Evolutionary conservation across 768 basidiomycete species (phyloP).

Genomic region (Hypholoma sublateritium): DNA sequence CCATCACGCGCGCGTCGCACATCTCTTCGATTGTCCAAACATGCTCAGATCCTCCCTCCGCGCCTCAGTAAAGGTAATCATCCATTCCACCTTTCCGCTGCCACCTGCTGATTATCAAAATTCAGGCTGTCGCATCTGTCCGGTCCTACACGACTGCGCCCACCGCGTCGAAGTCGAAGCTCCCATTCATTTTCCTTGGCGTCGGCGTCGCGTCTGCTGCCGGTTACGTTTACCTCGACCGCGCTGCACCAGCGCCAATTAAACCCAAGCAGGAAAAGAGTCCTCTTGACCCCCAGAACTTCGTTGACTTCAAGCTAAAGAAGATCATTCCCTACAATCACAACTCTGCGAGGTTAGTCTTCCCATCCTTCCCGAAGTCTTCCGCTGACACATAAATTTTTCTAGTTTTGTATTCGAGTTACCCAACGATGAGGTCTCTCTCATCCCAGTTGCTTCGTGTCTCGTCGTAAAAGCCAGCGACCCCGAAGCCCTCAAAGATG

Average conservation of each 20-base stretch:
- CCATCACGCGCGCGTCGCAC: slow-evolving; percentile 5
- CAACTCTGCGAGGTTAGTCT: slow-evolving; percentile 75
- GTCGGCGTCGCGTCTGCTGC: slow-evolving; percentile 44
- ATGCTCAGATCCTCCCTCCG: slow-evolving; percentile 42
- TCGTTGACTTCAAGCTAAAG: slow-evolving; percentile 80
- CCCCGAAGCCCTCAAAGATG: slow-evolving; percentile 60
- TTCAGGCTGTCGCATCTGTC: slow-evolving; percentile 30
- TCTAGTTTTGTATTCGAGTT: slow-evolving; percentile 77
- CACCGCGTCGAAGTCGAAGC: slow-evolving; percentile 46
- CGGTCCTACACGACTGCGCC: slow-evolving; percentile 43
- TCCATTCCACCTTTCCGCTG: slow-evolving; percentile 4
- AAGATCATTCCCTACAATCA: slow-evolving; percentile 88
- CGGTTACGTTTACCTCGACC: slow-evolving; percentile 52
- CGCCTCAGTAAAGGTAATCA: slow-evolving; percentile 41
- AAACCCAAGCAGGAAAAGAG: slow-evolving; percentile 56
- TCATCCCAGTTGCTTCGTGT: slow-evolving; percentile 78
- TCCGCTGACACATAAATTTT: background rate
- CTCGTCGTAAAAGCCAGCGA: slow-evolving; percentile 77
- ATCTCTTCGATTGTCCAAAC: slow-evolving; percentile 9
- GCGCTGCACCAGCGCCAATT: slow-evolving; percentile 17
- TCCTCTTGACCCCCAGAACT: slow-evolving; percentile 73
- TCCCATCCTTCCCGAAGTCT: background rate
- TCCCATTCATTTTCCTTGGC: slow-evolving; percentile 48
- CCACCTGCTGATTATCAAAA: background rate
- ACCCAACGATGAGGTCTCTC: slow-evolving; percentile 73